Percentiles rank a stretch among this genome's conserved stretches.
Conservation (phyloP, 768 basidiomycete species). For the Cystobasidium tubakii region DNA sequence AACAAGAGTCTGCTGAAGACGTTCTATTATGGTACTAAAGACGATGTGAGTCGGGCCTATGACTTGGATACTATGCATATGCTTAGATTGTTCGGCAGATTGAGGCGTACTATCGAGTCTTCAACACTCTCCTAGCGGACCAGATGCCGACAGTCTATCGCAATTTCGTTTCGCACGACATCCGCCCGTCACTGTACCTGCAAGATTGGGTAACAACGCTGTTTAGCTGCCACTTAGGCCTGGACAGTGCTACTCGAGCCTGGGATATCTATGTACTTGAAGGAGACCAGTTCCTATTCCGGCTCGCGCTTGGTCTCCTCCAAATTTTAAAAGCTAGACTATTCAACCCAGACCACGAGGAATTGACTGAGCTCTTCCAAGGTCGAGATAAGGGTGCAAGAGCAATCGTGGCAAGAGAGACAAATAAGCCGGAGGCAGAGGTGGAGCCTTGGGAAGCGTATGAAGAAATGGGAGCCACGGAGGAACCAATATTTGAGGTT, state of each 20-base stretch:
- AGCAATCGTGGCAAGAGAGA: slow-evolving; percentile 46
- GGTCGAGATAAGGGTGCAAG: slow-evolving; percentile 53
- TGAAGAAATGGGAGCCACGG: slow-evolving; percentile 76
- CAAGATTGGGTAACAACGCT: slow-evolving; percentile 73
- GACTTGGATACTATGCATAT: not conserved
- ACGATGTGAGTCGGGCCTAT: slow-evolving; percentile 61
- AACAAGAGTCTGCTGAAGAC: slow-evolving; percentile 77
- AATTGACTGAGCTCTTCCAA: slow-evolving; percentile 62
- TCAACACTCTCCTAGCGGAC: slow-evolving; percentile 84
- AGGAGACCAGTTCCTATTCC: slow-evolving; percentile 83
- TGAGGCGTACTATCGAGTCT: slow-evolving; percentile 88
- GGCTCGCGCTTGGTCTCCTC: slow-evolving; percentile 72
- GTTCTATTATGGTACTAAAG: slow-evolving; percentile 65
- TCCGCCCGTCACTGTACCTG: slow-evolving; percentile 77
- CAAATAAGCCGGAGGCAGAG: slow-evolving; percentile 62
- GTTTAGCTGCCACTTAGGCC: slow-evolving; percentile 78
- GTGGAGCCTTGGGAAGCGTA: slow-evolving; percentile 81
- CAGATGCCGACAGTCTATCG: slow-evolving; percentile 92
- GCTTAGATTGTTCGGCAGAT: slow-evolving; percentile 55
- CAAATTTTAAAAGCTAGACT: slow-evolving; percentile 75
- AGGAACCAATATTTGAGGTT: slow-evolving; percentile 76
- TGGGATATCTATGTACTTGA: slow-evolving; percentile 85
- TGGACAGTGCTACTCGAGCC: slow-evolving; percentile 79
- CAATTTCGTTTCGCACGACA: slow-evolving; percentile 88
- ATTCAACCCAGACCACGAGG: slow-evolving; percentile 77